Base-by-base conservation (phyloP, 768 basidiomycete species). In the Xerocomus brunneocitrinus region DNA sequence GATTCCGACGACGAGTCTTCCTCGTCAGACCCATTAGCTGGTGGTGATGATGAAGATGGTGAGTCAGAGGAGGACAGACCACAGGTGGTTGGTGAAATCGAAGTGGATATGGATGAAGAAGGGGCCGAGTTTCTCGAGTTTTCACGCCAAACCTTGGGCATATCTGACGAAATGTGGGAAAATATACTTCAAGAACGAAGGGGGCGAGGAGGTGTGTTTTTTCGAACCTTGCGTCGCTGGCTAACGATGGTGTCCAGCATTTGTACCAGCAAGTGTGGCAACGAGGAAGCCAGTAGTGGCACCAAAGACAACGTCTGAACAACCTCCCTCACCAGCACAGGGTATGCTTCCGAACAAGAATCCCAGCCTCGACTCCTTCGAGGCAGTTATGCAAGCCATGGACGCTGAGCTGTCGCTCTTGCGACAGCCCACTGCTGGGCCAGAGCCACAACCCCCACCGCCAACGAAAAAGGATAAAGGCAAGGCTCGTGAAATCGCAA, bases 51-150 rank as follows among this genome's bases (percentile, higher is more conserved):
- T 1, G 82, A 80, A 47, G 74, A 77, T 31, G 70, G 67, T 8
- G 88, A 88, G 50, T 81, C 78, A 4, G 92, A 89, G 39, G 89
- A 91, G 51, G 91, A 94, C 46, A 74, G 74, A n/a, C 91, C 92
- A 0, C 84, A 88, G 61, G 78, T 95, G 3, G 83, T 90, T 2
- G 90, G 86, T 14, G 89, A 93, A 22, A 72, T 92, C 4, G 93
- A 94, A 61, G 78, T 94, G 32, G 87, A 97, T 59, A 95, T 98
- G 92, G 82, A 76, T 1, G 87, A 91, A 61, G 97, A 99, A 70
- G 82, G 91, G 70, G 92, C 89, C 61, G 95, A 97, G 60, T 99
- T 98, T 59, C 72, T 99, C 30, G 89, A 92, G 71, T 99, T 99
- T 69, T 89, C 97, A 12, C 83, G 92, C 43, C 91, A 98, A 62